Evolutionary conservation across 2,329 filamentous ascomycete species (phyloP).

Genomic region (Lithohypha guttulata): DNA sequence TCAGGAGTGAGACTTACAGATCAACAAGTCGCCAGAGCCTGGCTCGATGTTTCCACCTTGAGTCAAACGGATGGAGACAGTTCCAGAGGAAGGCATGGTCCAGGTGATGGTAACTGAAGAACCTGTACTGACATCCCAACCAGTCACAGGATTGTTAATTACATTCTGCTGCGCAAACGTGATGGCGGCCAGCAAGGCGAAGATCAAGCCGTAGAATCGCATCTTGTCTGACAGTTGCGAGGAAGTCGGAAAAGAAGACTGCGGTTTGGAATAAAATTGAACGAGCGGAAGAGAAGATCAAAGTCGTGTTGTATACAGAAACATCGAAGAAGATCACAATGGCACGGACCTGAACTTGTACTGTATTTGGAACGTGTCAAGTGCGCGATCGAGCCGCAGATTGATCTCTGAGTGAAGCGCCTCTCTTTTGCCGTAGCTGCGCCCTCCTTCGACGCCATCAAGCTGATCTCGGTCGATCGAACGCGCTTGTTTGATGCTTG

Average conservation of each 20-base stretch:
- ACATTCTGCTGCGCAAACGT: constrained; percentile 36
- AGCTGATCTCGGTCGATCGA: no score
- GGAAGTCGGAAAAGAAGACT: no score
- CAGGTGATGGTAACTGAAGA: constrained; percentile 38
- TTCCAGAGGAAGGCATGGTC: constrained; percentile 38
- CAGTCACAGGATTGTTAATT: constrained; percentile 36
- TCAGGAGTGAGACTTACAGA: constrained; percentile 36
- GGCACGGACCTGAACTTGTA: no score
- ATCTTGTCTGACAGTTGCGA: constrained; percentile 35
- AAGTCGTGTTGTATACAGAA: no score
- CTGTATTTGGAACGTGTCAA: no score
- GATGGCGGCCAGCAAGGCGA: constrained; percentile 37
- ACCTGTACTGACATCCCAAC: constrained; percentile 38
- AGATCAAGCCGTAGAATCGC: constrained; percentile 34
- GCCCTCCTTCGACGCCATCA: no score
- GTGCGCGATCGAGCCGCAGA: no score
- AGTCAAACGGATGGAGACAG: constrained; percentile 43
- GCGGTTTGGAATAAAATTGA: no score
- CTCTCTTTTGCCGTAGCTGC: no score
- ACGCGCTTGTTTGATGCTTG: no score
- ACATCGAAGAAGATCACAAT: no score
- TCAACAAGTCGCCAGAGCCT: constrained; percentile 31
- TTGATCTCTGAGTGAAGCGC: no score
- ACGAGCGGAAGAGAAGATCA: background rate
- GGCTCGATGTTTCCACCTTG: constrained; percentile 34